Evolutionary conservation across 371 early-diverging fungal species (phyloP).

Genomic region (Rhizomucor pusillus): DNA sequence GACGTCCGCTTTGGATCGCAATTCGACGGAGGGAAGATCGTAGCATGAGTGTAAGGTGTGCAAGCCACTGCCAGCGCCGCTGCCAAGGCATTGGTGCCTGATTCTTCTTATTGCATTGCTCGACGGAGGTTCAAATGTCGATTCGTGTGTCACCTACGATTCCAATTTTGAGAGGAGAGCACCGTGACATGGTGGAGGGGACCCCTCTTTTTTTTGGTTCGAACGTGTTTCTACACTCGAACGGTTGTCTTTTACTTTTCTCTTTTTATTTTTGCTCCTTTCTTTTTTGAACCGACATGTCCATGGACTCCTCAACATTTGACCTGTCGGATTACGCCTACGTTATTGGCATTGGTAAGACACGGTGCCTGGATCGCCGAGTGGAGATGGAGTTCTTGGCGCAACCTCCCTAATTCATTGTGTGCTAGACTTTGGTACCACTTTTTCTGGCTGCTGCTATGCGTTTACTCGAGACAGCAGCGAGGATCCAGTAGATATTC

Average conservation of each 20-base stretch:
- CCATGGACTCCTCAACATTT: constrained; percentile 36
- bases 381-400: too few species aligned
- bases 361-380: too few species aligned
- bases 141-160: too few species aligned
- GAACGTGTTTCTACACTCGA: constrained; percentile 6
- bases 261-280: constrained; percentile 5
- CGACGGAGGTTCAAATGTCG: too few species aligned
- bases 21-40: too few species aligned
- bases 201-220: neutral
- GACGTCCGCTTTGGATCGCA: too few species aligned
- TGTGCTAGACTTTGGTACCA: constrained; percentile 49
- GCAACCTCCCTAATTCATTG: neutral
- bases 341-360: constrained; percentile 52
- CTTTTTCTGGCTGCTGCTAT: constrained; percentile 46
- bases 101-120: too few species aligned
- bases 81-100: too few species aligned
- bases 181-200: neutral
- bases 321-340: constrained; percentile 45
- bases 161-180: neutral
- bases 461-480: constrained; percentile 53
- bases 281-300: constrained; percentile 11
- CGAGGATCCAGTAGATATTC: constrained; percentile 47
- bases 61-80: too few species aligned
- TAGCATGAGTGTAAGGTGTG: too few species aligned
- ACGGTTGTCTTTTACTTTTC: neutral